Base-by-base conservation (phyloP, 129 eudicot species). In the Ambrosia artemisiifolia region DNA sequence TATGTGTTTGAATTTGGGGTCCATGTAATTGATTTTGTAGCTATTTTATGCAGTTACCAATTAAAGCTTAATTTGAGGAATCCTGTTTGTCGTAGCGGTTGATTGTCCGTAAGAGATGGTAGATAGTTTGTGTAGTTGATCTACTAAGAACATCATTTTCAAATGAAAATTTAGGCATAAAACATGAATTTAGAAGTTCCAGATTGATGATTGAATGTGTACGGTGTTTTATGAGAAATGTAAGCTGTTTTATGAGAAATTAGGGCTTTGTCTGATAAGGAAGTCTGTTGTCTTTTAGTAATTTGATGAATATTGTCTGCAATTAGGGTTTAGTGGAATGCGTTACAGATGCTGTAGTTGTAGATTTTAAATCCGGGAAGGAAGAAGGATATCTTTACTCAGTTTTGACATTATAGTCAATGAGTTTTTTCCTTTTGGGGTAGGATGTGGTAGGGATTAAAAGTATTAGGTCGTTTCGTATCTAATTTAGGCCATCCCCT, bases 191-290 rank as follows among this genome's bases (percentile, higher is more conserved):
- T 30, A 51, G 24, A 32, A 57, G 18, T 20, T 30, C 59, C 11
- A 16, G 28, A 7, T 34, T 57, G 76, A 24, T 57, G 16, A 57
- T 44, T 71, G 67, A 24, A 42, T 60, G 50, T 60, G 47, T 72
- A n/a, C n/a, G n/a, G n/a, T 72, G 60, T 4, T 64, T 66, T 64
- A 40, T 69, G 34, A n/a, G 33, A 46, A 59, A 56, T 76, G 59
- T 49, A 28, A 3, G 49, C 18, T 65, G 77, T 32, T 63, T 51
- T 28, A 34, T 38, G 55, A 42, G 51, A 40, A 70, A 67, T 66
- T 66, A 75, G 74, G 73, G 74, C 16, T 75, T 75, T 44, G 7
- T 75, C 48, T 2, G 38, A 28, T 16, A 20, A 57, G 46, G 34
- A 57, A 17, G 12, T 1, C 61, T 11, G 40, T 0, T 17, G 34